phyloP scores from a whole-genome alignment of 129 eudicot species.

The Chrysanthemum lavandulifolium region DNA sequence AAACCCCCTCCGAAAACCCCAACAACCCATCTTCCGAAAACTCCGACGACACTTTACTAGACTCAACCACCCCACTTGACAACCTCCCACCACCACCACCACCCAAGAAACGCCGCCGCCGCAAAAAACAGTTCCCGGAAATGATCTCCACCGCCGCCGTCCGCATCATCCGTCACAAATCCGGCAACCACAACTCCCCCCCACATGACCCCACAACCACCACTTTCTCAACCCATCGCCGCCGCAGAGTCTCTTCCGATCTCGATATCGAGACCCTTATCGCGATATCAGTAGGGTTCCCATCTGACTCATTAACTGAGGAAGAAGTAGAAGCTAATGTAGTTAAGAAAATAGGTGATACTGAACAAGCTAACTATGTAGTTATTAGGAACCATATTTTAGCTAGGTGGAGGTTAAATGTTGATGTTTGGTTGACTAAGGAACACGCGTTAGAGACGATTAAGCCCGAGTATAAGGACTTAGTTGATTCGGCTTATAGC shows the following conservation, averaged over 20 bases:
- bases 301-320: constrained; percentile 78
- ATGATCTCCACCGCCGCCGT: constrained; percentile 65
- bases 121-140: constrained; percentile 73
- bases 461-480: constrained; percentile 57
- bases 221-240: constrained; percentile 36
- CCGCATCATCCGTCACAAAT: constrained; percentile 60
- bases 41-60: constrained; percentile 22
- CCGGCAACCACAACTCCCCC: constrained; percentile 26
- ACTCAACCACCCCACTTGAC: constrained; percentile 10
- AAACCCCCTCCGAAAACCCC: constrained; percentile 29
- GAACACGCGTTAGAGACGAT: constrained; percentile 74
- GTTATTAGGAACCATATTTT: constrained; percentile 81
- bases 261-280: constrained; percentile 76
- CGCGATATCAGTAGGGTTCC: constrained; percentile 91
- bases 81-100: constrained; percentile 31
- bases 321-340: constrained; percentile 88
- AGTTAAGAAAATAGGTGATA: constrained; percentile 59
- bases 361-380: constrained; percentile 79
- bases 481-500: constrained; percentile 72
- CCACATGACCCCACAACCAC: constrained; percentile 7
- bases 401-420: constrained; percentile 79
- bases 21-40: constrained; percentile 29
- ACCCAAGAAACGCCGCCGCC: constrained; percentile 66
- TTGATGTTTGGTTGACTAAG: constrained; percentile 61
- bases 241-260: constrained; percentile 48